Percentiles rank a stretch among this genome's conserved stretches.
Evolutionary conservation across 1,139 yeast genomes (phyloP).

Genomic region (Pichia sp.): DNA sequence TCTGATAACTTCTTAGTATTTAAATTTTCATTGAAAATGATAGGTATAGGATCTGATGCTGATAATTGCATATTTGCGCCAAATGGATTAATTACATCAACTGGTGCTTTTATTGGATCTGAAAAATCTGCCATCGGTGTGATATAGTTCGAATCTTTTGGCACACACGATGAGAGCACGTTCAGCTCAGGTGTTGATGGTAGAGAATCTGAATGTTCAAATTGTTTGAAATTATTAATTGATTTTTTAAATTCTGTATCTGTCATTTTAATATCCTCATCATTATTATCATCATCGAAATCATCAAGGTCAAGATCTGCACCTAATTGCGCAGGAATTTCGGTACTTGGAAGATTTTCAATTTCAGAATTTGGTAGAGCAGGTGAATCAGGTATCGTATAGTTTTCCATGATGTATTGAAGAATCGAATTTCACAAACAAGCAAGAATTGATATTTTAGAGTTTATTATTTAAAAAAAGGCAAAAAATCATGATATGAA

Average conservation of each 20-base stretch:
- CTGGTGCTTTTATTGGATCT: constrained; percentile 10
- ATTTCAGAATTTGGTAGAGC: constrained; percentile 3
- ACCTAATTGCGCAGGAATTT: constrained; percentile 8
- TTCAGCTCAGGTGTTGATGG: constrained; percentile 5
- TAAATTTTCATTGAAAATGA: not conserved
- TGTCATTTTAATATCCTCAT: not conserved
- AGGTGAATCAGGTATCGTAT: constrained; percentile 9
- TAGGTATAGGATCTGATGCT: constrained; percentile 20
- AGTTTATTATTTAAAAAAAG: not conserved
- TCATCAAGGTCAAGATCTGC: constrained; percentile 11
- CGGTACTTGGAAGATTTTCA: not conserved
- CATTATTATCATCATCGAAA: constrained; percentile 1
- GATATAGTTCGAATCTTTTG: constrained; percentile 10
- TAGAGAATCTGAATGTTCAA: constrained; percentile 9
- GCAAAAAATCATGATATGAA: not conserved
- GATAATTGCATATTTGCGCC: constrained; percentile 18
- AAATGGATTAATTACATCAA: constrained; percentile 28
- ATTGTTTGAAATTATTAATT: constrained; percentile 4
- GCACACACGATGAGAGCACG: constrained; percentile 1
- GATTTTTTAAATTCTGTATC: not conserved
- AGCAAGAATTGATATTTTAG: not conserved
- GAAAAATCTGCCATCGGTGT: constrained; percentile 15
- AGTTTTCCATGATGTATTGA: not conserved
- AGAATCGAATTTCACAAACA: not conserved
- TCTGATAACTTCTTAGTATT: constrained; percentile 27